phyloP scores from a whole-genome alignment of 768 basidiomycete species.

The Trametes cingulata region DNA sequence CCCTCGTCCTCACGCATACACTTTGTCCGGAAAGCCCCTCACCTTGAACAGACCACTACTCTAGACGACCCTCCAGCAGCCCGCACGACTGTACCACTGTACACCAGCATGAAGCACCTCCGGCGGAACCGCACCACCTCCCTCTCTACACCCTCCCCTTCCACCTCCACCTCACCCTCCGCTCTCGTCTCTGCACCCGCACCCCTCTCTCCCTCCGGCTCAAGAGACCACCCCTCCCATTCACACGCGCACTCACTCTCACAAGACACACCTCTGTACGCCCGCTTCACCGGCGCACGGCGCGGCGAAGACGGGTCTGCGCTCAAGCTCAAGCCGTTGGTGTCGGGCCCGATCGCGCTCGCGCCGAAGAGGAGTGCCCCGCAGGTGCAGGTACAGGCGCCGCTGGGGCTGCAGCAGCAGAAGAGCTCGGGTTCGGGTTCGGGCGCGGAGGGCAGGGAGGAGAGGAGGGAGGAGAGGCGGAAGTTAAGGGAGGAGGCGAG shows the following conservation, averaged over 20 bases:
- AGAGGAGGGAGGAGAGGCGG: background rate
- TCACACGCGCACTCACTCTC: no score
- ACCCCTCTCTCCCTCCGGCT: background rate
- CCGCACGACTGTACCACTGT: background rate
- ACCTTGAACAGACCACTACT: background rate
- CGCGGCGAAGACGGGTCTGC: constrained; percentile 5
- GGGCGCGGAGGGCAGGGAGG: background rate
- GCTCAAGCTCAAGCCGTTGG: constrained; percentile 14
- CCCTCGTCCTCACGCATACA: no score
- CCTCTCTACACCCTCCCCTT: constrained; percentile 7
- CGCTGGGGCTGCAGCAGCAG: background rate
- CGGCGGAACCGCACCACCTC: constrained; percentile 16
- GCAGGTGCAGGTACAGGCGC: background rate
- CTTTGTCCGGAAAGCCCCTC: background rate
- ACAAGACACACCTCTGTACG: constrained; percentile 31
- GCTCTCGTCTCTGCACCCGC: constrained; percentile 10
- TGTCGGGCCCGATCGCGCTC: constrained; percentile 31
- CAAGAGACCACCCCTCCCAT: background rate
- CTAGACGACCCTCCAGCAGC: background rate
- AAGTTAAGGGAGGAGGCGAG: background rate
- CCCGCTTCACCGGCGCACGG: constrained; percentile 27
- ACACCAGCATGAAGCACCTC: constrained; percentile 15
- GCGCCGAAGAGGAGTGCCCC: constrained; percentile 7
- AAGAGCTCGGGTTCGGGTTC: no score
- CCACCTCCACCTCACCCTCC: background rate